Base-by-base conservation (phyloP, 2,329 filamentous ascomycete genomes). In the Fusarium domesticum region DNA sequence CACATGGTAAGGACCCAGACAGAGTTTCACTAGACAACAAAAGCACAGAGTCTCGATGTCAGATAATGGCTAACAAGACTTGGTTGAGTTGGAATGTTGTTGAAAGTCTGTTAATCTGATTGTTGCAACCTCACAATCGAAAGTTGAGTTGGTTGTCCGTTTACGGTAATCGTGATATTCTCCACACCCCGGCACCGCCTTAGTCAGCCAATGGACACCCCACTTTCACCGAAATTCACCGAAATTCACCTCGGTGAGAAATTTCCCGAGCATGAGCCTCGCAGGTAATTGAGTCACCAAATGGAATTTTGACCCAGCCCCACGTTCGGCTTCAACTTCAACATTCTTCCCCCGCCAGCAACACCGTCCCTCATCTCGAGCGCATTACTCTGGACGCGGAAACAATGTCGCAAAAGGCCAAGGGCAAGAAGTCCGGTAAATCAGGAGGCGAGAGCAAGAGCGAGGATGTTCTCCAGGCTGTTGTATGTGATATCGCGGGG, bases 401-500 rank as follows among this genome's bases (percentile, higher is more conserved):
- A 41, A 51, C 45, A 34, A 77, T 77, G 74, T 75, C 74, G 54
- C 67, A 72, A 62, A 69, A 72, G 62, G 64, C 68, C 51, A 77
- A 78, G 68, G 71, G 71, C 57, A 81, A 80, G 60, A 79, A 78
- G 62, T 56, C 74, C 47, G 64, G 70, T 57, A 78, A 78, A 55
- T 54, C 69, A 41, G 70, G 71, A 54, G 67, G 74, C 36, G 78
- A 82, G 58, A 69, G 64, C 61, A 80, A 81, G 62, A 70, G 73
- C 57, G 78, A 82, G 55, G 77, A 81, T 63, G 73, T 76, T 48
- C 68, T 82, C 43, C 78, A 82, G 65, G 76, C 76, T 20, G 76
- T 79, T 52, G 75, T 77, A 64, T 51, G 74, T 73, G 43, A 37
- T 35, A 57, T 60, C 51, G 57, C 61, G 58, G 60, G 61, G 57